Conservation (phyloP, 306 rosid species). For the Ormosia emarginata region DNA sequence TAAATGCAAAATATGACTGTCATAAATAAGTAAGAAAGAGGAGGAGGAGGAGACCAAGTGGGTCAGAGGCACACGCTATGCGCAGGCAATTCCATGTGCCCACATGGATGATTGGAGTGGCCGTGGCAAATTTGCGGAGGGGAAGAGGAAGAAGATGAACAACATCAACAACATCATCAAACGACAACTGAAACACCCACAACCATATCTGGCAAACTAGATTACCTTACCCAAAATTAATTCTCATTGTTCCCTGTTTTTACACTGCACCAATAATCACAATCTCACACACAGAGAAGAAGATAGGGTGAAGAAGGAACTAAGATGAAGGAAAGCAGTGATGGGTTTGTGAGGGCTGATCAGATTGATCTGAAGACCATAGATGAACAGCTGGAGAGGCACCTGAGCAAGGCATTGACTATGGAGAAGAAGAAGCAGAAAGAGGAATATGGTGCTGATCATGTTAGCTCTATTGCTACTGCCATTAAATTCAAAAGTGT, state of each 20-base stretch:
- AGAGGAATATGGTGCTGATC: conserved; percentile 29
- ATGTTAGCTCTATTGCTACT: neutral
- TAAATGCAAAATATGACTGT: neutral
- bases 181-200: conserved; percentile 4
- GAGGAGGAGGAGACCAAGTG: conserved; percentile 51
- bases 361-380: conserved; percentile 89
- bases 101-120: conserved; percentile 57
- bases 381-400: conserved; percentile 80
- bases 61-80: conserved; percentile 65
- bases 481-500: neutral
- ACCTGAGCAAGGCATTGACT: conserved; percentile 56
- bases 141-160: conserved; percentile 1
- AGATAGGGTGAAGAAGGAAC: neutral
- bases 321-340: conserved; percentile 60
- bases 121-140: conserved; percentile 14
- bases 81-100: conserved; percentile 85
- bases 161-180: neutral
- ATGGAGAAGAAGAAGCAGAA: conserved; percentile 52
- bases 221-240: neutral
- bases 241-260: neutral
- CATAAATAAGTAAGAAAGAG: neutral
- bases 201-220: neutral
- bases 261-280: neutral
- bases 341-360: conserved; percentile 80
- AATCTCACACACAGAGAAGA: neutral